phyloP scores from a whole-genome alignment of 495 filamentous ascomycete genomes.

The Schizothecium vesticola region DNA sequence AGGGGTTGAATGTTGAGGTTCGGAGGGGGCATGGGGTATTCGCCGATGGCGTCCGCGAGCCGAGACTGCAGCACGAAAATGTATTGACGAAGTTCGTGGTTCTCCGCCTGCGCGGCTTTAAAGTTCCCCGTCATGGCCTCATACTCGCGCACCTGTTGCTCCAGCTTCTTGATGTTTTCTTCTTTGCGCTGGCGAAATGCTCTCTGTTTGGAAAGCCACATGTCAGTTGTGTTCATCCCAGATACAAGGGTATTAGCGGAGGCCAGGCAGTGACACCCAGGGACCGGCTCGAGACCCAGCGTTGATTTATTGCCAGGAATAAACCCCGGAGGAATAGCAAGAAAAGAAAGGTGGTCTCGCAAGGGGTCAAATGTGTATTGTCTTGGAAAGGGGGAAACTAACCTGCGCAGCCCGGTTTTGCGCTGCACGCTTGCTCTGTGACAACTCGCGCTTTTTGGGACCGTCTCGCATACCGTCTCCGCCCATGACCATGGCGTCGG shows the following conservation, averaged over 20 bases:
- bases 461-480: constrained; percentile 35
- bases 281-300: neutral
- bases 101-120: constrained; percentile 75
- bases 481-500: constrained; percentile 6
- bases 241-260: neutral
- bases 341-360: neutral
- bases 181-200: constrained; percentile 98
- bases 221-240: constrained; percentile 25
- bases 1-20: constrained; percentile 38
- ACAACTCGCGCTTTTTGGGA: constrained; percentile 75
- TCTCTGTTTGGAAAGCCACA: constrained; percentile 49
- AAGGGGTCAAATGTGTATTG: neutral
- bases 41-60: constrained; percentile 76
- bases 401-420: constrained; percentile 98
- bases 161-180: constrained; percentile 93
- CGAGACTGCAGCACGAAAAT: constrained; percentile 83
- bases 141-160: constrained; percentile 79
- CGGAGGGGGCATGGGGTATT: constrained; percentile 74
- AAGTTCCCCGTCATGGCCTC: constrained; percentile 62
- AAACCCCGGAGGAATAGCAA: neutral
- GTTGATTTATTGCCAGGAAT: neutral
- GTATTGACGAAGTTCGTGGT: constrained; percentile 86
- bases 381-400: constrained; percentile 16
- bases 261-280: neutral
- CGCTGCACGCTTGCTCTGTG: constrained; percentile 89